phyloP scores from a whole-genome alignment of 2,329 filamentous ascomycete genomes.

The Clonostachys byssicola region DNA sequence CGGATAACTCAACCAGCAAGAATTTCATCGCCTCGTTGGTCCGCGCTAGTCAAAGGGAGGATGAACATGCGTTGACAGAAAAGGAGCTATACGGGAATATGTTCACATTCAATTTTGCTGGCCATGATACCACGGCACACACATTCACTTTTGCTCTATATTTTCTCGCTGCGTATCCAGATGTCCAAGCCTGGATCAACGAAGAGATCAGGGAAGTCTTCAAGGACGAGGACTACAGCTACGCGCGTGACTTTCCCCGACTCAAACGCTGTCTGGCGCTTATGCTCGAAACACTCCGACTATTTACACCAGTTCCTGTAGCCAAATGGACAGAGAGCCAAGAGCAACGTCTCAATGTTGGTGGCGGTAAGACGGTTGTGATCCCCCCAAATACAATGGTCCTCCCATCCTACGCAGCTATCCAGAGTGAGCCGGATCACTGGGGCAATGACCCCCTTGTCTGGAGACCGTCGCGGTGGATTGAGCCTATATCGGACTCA shows the following conservation, averaged over 20 bases:
- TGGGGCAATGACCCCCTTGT: conserved; percentile 11
- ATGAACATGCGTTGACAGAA: conserved; percentile 10
- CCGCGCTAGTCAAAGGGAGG: not conserved
- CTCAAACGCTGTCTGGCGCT: conserved; percentile 31
- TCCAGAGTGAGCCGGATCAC: conserved; percentile 5
- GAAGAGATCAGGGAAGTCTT: conserved; percentile 27
- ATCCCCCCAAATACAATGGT: conserved; percentile 3
- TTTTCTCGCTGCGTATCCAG: conserved; percentile 35
- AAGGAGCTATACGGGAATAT: conserved; percentile 43
- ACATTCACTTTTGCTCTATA: conserved; percentile 34
- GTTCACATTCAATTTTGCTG: conserved; percentile 43
- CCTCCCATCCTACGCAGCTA: conserved; percentile 1
- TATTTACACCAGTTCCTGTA: conserved; percentile 25
- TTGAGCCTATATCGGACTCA: not conserved
- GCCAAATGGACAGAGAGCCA: conserved; percentile 14
- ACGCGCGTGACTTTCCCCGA: not conserved
- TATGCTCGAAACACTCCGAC: conserved; percentile 34
- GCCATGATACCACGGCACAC: conserved; percentile 45
- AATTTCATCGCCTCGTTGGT: conserved; percentile 2
- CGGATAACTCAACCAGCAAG: not conserved
- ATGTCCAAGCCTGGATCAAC: conserved; percentile 37
- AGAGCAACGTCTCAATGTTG: not conserved
- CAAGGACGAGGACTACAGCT: conserved; percentile 3
- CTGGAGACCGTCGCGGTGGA: conserved; percentile 13
- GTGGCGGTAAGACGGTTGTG: not conserved